Percentiles rank a stretch among this genome's conserved stretches.
Conservation (phyloP, 2,329 filamentous ascomycete genomes). For the Ophiostoma angusticollis region DNA sequence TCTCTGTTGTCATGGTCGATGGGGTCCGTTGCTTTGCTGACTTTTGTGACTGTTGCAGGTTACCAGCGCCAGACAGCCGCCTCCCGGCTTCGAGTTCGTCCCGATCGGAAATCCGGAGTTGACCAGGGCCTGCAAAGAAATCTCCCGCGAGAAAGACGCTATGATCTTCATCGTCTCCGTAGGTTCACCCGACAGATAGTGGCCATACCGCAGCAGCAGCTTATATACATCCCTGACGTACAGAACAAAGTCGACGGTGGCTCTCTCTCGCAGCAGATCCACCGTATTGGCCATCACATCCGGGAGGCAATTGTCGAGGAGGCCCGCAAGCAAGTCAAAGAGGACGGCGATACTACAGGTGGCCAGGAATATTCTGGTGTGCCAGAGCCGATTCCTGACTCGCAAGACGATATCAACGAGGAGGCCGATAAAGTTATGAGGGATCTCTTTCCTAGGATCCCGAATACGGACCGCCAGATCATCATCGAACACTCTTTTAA, state of each 20-base stretch:
- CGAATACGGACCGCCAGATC: constrained; percentile 48
- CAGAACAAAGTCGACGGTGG: constrained; percentile 9
- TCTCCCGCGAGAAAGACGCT: constrained; percentile 47
- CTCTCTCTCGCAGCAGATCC: constrained; percentile 35
- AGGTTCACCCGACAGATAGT: no score
- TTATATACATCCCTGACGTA: no score
- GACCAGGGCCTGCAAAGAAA: constrained; percentile 49
- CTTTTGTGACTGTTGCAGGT: constrained; percentile 26
- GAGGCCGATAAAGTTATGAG: constrained; percentile 50
- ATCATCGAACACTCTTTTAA: constrained; percentile 52
- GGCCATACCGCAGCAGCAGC: no score
- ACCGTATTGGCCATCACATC: constrained; percentile 49
- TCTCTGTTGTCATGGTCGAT: not conserved
- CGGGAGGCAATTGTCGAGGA: constrained; percentile 45
- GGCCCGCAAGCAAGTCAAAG: constrained; percentile 25
- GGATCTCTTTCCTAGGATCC: constrained; percentile 53
- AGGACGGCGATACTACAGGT: constrained; percentile 18
- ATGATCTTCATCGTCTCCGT: constrained; percentile 58
- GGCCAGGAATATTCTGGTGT: constrained; percentile 12
- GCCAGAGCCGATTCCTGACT: constrained; percentile 47
- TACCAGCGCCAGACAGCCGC: constrained; percentile 37
- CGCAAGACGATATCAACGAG: constrained; percentile 45
- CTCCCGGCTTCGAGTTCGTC: constrained; percentile 50
- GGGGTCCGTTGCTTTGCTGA: not conserved
- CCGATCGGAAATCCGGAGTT: constrained; percentile 49